Evolutionary conservation across 495 filamentous ascomycete species (phyloP).

Genomic region (Podospora sp.): DNA sequence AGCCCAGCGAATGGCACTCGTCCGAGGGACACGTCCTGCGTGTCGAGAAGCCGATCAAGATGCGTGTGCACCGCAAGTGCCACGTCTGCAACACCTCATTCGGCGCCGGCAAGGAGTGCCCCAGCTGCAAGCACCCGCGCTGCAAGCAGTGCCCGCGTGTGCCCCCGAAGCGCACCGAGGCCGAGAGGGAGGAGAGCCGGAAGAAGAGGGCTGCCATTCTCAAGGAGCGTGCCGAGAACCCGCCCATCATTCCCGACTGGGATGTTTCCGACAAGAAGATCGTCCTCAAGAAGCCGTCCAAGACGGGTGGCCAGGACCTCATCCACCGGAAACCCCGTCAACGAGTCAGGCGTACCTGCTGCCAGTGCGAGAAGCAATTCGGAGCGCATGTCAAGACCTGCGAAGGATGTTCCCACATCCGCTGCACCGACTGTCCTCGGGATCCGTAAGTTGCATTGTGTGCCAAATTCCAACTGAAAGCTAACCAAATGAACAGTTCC

Average conservation of each 20-base stretch:
- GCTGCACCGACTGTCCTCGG: slow-evolving; percentile 81
- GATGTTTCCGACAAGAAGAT: slow-evolving; percentile 45
- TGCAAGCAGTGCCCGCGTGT: slow-evolving; percentile 81
- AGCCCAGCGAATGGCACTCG: slow-evolving; percentile 68
- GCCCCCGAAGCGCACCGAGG: slow-evolving; percentile 58
- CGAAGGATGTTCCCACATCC: slow-evolving; percentile 67
- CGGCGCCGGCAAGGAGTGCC: slow-evolving; percentile 62
- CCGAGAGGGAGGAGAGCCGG: slow-evolving; percentile 52
- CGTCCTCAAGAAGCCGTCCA: slow-evolving; percentile 63
- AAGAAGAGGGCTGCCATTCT: slow-evolving; percentile 46
- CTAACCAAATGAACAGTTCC: slow-evolving; percentile 50
- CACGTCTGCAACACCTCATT: slow-evolving; percentile 74
- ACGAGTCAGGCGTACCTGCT: slow-evolving; percentile 74
- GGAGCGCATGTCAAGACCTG: slow-evolving; percentile 54
- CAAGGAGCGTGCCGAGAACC: slow-evolving; percentile 53
- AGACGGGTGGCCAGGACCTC: slow-evolving; percentile 68
- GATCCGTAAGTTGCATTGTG: slow-evolving; percentile 66
- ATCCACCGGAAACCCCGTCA: slow-evolving; percentile 67
- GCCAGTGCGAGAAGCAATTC: slow-evolving; percentile 72
- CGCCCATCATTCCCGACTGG: slow-evolving; percentile 52
- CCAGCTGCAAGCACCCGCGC: slow-evolving; percentile 70
- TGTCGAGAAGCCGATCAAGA: slow-evolving; percentile 85
- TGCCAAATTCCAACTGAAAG: slow-evolving; percentile 10
- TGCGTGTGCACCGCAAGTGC: slow-evolving; percentile 85
- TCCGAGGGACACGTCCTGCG: slow-evolving; percentile 63